Evolutionary conservation across 805 yeast species (phyloP), one percentile per base, ranked within the genome.

Genomic region (Blastobotrys mokoenaii): DNA sequence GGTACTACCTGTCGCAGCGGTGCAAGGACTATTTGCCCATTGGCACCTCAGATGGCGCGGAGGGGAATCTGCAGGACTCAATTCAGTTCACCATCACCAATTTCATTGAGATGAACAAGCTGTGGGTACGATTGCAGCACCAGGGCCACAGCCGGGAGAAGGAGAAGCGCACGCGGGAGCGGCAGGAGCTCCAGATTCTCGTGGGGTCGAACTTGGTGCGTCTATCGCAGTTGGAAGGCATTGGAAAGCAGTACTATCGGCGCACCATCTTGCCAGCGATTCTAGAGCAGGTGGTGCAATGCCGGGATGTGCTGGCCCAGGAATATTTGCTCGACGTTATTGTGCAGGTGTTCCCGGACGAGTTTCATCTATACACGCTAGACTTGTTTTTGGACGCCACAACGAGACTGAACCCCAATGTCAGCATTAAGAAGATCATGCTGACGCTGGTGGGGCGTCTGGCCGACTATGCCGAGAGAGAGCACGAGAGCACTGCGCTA

Each of bases 101-200:
- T 62, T 93, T 93, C 62, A 80, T 90, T 46, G 98, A 93, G 62
- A 93, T 93, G 98, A 93, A 93, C 68, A 93, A 93, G 63, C 71
- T 93, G 40, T 93, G 98, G 98, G 97, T 93, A 3, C 75, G 98
- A 43, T 69, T 89, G 52, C 97, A 90, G 65, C 96, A 89, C 61
- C 96, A 88, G 64, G 97, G 97, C 1, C 96, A 87, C 50, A 77
- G 90, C 2, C 75, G 84, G 36, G 96, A 90, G 56, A 74, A 85
- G 34, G 77, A 72, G 33, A 77, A 82, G 61, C 73, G 97, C 46
- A 75, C 73, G 17, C 73, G 71, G 48, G 97, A 93, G 64, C 73
- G 98, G 17, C 80, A 81, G 56, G 97, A 93, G 64, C 72, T 93
- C 51, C 89, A 86, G 66, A 87, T 89, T 46, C 72, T 93, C 35